Conservation (phyloP, 2,329 filamentous ascomycete species). For the Apiospora marii region DNA sequence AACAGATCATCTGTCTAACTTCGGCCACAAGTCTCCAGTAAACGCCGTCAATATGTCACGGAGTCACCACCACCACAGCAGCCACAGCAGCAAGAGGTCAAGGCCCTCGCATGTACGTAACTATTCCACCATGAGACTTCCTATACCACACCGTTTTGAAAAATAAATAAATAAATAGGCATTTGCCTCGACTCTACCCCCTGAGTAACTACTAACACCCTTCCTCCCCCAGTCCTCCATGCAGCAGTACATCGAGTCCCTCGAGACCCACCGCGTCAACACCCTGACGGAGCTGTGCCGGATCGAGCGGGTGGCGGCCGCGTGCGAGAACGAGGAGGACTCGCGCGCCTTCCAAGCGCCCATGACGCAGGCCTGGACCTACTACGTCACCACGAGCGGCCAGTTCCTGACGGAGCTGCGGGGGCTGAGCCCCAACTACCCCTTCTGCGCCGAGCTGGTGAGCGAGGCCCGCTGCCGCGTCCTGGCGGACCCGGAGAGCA, state of each 20-base stretch:
- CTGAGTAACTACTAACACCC: background rate
- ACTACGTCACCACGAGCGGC: slow-evolving; percentile 73
- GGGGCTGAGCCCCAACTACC: slow-evolving; percentile 71
- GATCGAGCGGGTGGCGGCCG: slow-evolving; percentile 71
- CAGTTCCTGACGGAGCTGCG: slow-evolving; percentile 75
- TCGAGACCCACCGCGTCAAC: slow-evolving; percentile 74
- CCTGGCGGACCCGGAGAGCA: slow-evolving; percentile 68
- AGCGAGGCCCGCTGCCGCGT: slow-evolving; percentile 72
- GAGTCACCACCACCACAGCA: slow-evolving; percentile 8
- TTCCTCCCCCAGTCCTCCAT: slow-evolving; percentile 42
- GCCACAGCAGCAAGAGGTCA: background rate
- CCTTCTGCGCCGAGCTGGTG: slow-evolving; percentile 70
- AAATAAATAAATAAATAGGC: background rate
- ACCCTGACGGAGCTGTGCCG: slow-evolving; percentile 76
- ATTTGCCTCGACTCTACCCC: too few relatives aligned
- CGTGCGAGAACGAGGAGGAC: slow-evolving; percentile 65
- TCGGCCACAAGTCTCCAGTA: too few relatives aligned
- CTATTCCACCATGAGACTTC: background rate
- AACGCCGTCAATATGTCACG: background rate
- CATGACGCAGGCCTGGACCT: slow-evolving; percentile 75
- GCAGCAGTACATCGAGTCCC: slow-evolving; percentile 66
- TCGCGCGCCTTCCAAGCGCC: slow-evolving; percentile 65
- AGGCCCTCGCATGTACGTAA: background rate
- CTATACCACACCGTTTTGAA: background rate
- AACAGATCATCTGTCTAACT: too few relatives aligned